phyloP scores from a whole-genome alignment of 1,139 yeast species.

The Yamadazyma sp. region DNA sequence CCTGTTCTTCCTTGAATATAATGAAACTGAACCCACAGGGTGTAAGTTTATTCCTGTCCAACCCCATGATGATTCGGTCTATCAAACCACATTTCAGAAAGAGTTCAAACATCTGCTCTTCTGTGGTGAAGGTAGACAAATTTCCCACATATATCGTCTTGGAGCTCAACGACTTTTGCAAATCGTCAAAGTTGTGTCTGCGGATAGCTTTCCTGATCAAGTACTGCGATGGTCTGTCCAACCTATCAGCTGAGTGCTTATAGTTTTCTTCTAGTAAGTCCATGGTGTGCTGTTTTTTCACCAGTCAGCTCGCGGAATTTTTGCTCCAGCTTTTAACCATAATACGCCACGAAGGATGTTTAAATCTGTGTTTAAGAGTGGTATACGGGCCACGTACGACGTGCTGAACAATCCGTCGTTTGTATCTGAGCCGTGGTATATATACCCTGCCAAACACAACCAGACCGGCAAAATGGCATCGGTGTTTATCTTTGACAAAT shows the following conservation, averaged over 20 bases:
- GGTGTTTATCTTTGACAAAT: constrained; percentile 86
- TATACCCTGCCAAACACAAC: constrained; percentile 78
- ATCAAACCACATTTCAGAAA: constrained; percentile 80
- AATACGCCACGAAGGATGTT: constrained; percentile 22
- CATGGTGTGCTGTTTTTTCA: constrained; percentile 20
- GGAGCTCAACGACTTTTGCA: constrained; percentile 62
- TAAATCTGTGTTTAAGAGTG: constrained; percentile 50
- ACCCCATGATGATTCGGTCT: constrained; percentile 84
- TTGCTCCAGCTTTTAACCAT: neutral
- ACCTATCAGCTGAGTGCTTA: constrained; percentile 55
- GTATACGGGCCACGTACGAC: constrained; percentile 72
- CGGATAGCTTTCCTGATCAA: constrained; percentile 71
- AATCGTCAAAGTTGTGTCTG: constrained; percentile 53
- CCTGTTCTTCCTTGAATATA: constrained; percentile 63
- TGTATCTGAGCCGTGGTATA: constrained; percentile 79
- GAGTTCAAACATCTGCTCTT: constrained; percentile 87
- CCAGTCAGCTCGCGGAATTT: constrained; percentile 1
- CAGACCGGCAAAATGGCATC: constrained; percentile 61
- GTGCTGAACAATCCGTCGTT: constrained; percentile 76
- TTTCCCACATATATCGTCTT: constrained; percentile 88
- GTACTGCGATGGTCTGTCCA: constrained; percentile 78
- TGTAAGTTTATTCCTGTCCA: constrained; percentile 81
- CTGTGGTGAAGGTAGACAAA: constrained; percentile 80
- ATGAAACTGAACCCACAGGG: constrained; percentile 97
- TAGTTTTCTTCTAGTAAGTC: constrained; percentile 59